phyloP scores from a whole-genome alignment of 345 rosid species.

The Brassica carinata region DNA sequence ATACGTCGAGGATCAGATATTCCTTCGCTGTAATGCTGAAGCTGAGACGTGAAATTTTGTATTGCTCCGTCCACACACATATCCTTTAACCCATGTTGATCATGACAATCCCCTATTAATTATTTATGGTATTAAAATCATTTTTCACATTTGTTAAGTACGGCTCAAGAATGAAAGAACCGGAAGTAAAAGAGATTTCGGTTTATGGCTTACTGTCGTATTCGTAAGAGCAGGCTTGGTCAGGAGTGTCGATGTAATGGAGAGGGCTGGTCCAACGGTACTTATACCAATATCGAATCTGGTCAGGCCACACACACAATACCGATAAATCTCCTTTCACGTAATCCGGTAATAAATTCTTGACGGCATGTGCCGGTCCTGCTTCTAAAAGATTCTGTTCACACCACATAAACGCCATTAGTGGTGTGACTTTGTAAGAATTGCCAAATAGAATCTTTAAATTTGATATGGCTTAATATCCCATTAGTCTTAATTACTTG shows the following conservation, averaged over 20 bases:
- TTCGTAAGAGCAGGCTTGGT: constrained; percentile 78
- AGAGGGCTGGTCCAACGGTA: constrained; percentile 83
- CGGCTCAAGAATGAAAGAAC: neutral
- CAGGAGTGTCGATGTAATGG: constrained; percentile 90
- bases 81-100: constrained; percentile 53
- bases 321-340: constrained; percentile 83
- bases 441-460: neutral
- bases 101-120: constrained; percentile 82
- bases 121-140: neutral
- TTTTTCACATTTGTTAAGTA: neutral
- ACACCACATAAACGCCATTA: neutral
- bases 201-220: constrained; percentile 67
- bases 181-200: neutral
- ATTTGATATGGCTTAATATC: neutral
- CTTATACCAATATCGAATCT: constrained; percentile 55
- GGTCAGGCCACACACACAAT: constrained; percentile 90
- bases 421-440: constrained; percentile 4
- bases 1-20: constrained; percentile 80
- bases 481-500: neutral
- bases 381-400: constrained; percentile 64
- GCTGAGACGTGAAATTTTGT: constrained; percentile 89
- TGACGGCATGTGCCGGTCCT: constrained; percentile 67
- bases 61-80: constrained; percentile 91
- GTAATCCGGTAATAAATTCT: constrained; percentile 71
- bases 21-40: constrained; percentile 77